Conservation (phyloP, 768 basidiomycete genomes). For the Tubosaeta sp. region DNA sequence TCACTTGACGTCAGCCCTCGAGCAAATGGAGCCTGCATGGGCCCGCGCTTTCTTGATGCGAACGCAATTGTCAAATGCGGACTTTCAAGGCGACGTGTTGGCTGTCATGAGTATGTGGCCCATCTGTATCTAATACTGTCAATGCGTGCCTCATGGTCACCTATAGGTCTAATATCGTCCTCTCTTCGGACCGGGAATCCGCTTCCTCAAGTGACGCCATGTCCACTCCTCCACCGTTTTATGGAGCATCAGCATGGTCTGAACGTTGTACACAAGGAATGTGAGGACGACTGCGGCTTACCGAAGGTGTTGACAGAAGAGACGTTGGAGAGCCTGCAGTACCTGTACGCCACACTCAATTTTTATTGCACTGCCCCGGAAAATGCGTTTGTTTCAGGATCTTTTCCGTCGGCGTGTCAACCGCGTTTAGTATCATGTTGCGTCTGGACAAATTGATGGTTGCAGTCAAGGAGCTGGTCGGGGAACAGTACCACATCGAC, state of each 20-base stretch:
- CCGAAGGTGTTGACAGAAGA: conserved; percentile 68
- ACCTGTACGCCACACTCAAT: conserved; percentile 48
- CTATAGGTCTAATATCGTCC: conserved; percentile 67
- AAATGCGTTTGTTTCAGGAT: conserved; percentile 34
- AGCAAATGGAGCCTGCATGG: conserved; percentile 74
- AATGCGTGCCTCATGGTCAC: background rate
- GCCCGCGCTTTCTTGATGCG: conserved; percentile 68
- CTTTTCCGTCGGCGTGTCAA: conserved; percentile 72
- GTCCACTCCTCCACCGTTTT: conserved; percentile 51
- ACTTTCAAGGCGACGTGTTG: conserved; percentile 81
- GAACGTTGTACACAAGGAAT: conserved; percentile 64
- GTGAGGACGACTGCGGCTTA: conserved; percentile 71
- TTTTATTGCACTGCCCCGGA: background rate
- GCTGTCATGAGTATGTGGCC: conserved; percentile 65
- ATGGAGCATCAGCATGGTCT: conserved; percentile 50
- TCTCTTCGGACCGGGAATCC: conserved; percentile 70
- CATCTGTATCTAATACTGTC: background rate
- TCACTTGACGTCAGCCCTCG: conserved; percentile 68
- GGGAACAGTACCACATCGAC: conserved; percentile 83
- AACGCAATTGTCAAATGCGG: conserved; percentile 70
- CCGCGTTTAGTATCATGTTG: conserved; percentile 62
- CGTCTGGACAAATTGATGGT: conserved; percentile 76
- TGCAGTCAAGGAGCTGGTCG: conserved; percentile 80
- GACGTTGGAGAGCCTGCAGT: conserved; percentile 73
- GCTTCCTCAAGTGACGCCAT: conserved; percentile 83